Percentiles rank a stretch among this genome's conserved stretches.
These are phyloP conservation scores for Neurospora crassa DNA, from an alignment of 2,329 filamentous ascomycete genomes.

Conservation along the genomic window DNA sequence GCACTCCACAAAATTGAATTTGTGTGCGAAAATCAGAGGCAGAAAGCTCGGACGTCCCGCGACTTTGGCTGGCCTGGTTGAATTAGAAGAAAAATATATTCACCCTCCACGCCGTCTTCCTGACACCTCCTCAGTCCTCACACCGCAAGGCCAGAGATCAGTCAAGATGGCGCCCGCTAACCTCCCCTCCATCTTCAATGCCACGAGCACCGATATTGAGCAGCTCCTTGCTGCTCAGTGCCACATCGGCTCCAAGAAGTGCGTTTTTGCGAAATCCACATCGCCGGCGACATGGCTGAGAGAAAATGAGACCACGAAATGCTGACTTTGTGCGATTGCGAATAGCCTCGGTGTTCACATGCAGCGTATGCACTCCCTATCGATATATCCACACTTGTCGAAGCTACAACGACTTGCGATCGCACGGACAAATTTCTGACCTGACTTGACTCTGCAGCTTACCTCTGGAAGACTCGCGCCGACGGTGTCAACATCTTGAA, in stretches of 20 bases:
- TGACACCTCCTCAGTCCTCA: slow-evolving; percentile 23
- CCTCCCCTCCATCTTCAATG: slow-evolving; percentile 91
- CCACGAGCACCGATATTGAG: slow-evolving; percentile 97
- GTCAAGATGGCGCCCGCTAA: slow-evolving; percentile 91
- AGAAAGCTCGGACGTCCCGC: slow-evolving; percentile 6
- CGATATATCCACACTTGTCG: background rate
- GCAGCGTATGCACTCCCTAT: slow-evolving; percentile 19
- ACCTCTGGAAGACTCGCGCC: slow-evolving; percentile 98
- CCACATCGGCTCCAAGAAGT: slow-evolving; percentile 96
- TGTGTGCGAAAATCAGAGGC: slow-evolving; percentile 20
- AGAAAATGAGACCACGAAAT: background rate
- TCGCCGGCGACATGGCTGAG: background rate
- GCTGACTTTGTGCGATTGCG: slow-evolving; percentile 5
- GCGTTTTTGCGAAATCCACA: slow-evolving; percentile 2
- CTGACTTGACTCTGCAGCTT: slow-evolving; percentile 40
- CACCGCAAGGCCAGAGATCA: slow-evolving; percentile 27
- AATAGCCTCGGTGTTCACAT: slow-evolving; percentile 84
- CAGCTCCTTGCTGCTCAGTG: slow-evolving; percentile 95
- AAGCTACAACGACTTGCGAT: slow-evolving; percentile 26
- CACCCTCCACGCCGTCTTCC: slow-evolving; percentile 13
- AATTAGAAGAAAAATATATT: slow-evolving; percentile 14
- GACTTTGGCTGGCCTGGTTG: background rate
- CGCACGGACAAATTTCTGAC: slow-evolving; percentile 54
- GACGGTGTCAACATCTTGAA: slow-evolving; percentile 99
- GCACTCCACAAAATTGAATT: slow-evolving; percentile 20